Conservation (phyloP, 73 alveolate species). For the Diophrys appendiculata region DNA sequence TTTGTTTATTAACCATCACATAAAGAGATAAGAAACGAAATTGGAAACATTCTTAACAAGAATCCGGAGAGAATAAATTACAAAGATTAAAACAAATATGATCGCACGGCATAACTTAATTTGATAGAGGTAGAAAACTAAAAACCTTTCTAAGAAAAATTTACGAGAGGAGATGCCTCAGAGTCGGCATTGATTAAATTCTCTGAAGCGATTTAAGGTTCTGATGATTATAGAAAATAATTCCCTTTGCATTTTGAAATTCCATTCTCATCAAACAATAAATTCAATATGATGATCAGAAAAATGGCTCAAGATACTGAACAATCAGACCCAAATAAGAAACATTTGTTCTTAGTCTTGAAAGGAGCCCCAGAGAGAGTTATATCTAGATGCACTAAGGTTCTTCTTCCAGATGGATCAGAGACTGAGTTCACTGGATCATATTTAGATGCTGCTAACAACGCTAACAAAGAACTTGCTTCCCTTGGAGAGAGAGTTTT, state of each 20-base stretch:
- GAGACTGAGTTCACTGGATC: too few relatives aligned
- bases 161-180: conserved; percentile 88
- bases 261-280: conserved; percentile 17
- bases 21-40: conserved; percentile 26
- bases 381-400: conserved; percentile 63
- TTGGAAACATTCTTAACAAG: conserved; percentile 26
- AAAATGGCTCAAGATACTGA: neutral
- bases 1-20: conserved; percentile 37
- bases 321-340: too few relatives aligned
- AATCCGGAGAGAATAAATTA: conserved; percentile 78
- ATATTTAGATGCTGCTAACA: too few relatives aligned
- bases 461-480: conserved; percentile 75
- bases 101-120: conserved; percentile 84
- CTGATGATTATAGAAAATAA: neutral
- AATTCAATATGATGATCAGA: conserved; percentile 17
- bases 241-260: neutral
- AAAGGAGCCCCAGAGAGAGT: conserved; percentile 98
- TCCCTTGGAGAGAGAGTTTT: conserved; percentile 86
- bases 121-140: conserved; percentile 55
- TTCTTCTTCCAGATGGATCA: too few relatives aligned
- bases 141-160: conserved; percentile 27
- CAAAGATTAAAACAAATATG: conserved; percentile 90
- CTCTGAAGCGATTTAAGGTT: neutral
- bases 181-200: conserved; percentile 89
- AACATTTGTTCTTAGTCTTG: conserved; percentile 64